Evolutionary conservation across 345 rosid genomes (phyloP).

Genomic region (Stellera chamaejasme): DNA sequence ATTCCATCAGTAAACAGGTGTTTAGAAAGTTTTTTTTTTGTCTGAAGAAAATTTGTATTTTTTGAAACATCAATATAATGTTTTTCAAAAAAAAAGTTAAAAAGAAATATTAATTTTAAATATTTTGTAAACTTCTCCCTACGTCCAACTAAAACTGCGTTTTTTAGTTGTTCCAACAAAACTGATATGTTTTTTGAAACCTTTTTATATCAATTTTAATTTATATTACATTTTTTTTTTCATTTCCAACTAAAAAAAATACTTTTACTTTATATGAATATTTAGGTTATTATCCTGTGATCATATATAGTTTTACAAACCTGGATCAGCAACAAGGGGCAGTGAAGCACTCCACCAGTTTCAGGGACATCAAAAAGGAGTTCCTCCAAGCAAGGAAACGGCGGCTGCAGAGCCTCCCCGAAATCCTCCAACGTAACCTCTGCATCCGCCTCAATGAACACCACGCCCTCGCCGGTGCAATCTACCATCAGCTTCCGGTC

Average conservation of each 20-base stretch:
- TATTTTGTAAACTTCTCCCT: too few species aligned
- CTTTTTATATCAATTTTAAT: too few species aligned
- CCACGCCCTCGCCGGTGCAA: constrained; percentile 29
- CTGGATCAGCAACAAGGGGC: constrained; percentile 29
- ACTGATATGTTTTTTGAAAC: too few species aligned
- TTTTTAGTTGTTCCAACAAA: too few species aligned
- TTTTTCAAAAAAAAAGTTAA: too few species aligned
- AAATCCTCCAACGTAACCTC: constrained; percentile 22
- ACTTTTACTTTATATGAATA: not conserved
- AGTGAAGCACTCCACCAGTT: constrained; percentile 15
- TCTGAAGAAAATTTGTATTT: too few species aligned
- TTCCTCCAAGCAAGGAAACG: constrained; percentile 28
- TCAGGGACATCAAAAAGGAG: constrained; percentile 20
- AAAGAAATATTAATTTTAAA: too few species aligned
- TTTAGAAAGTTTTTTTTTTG: too few species aligned
- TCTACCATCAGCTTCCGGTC: constrained; percentile 24
- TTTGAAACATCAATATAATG: too few species aligned
- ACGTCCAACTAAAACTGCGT: too few species aligned
- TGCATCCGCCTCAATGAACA: constrained; percentile 34
- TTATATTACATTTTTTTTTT: not conserved
- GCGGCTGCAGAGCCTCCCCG: constrained; percentile 24
- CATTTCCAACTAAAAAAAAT: not conserved
- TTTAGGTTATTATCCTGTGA: too few species aligned
- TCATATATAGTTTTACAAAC: constrained; percentile 1
- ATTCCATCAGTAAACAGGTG: too few species aligned